Conservation (phyloP, 1,284 basidiomycete genomes). For the Melampsora occidentalis region DNA sequence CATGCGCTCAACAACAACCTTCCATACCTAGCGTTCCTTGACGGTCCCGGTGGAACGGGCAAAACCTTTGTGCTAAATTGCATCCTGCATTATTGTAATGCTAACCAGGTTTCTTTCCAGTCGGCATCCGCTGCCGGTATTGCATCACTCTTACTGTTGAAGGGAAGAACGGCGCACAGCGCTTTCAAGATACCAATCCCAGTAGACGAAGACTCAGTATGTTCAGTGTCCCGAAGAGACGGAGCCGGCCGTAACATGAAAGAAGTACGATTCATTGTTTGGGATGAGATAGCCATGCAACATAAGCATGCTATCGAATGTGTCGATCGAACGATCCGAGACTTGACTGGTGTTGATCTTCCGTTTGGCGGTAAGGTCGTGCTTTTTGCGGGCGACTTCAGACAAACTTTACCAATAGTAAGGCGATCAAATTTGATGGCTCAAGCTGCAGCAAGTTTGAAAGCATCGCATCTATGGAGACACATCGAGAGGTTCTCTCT, state of each 20-base stretch:
- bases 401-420: conserved; percentile 8
- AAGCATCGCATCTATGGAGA: neutral
- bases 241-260: neutral
- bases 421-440: neutral
- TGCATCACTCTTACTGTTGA: neutral
- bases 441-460: neutral
- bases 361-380: conserved; percentile 17
- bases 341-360: neutral
- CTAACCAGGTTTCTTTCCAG: neutral
- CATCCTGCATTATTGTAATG: neutral
- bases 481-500: neutral
- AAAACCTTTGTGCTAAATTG: conserved; percentile 6
- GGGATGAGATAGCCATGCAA: conserved; percentile 11
- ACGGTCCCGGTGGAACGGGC: no score
- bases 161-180: neutral
- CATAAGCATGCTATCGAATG: neutral
- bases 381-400: conserved; percentile 21
- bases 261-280: neutral
- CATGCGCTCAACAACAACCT: neutral
- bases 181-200: neutral
- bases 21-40: no score
- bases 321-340: neutral
- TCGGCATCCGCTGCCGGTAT: neutral
- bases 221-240: neutral
- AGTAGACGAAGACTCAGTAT: neutral